phyloP scores from a whole-genome alignment of 257 asterid genomes.

The Solanum habrochaites region DNA sequence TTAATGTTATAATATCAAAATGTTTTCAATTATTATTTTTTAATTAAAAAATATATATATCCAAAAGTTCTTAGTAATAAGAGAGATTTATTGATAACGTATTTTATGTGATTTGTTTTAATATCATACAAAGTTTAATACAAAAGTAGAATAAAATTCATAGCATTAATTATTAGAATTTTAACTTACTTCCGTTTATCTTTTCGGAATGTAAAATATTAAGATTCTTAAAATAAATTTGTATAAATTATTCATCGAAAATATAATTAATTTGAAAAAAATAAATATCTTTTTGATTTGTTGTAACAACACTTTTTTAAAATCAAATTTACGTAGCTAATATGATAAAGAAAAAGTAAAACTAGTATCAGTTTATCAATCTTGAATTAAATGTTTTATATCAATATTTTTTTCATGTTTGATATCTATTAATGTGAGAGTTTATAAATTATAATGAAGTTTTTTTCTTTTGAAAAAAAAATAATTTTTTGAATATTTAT shows the following conservation, averaged over 20 bases:
- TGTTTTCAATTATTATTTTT: neutral
- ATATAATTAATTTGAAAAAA: neutral
- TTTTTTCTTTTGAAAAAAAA: no score
- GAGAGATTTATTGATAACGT: neutral
- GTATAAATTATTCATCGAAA: neutral
- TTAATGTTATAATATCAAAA: neutral
- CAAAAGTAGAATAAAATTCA: neutral
- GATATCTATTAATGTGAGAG: neutral
- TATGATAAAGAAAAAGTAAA: neutral
- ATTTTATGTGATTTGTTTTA: no score
- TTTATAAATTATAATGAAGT: neutral
- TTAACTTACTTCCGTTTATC: neutral
- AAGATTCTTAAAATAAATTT: neutral
- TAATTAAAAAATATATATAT: no score
- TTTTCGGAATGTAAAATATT: no score
- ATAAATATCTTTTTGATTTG: neutral
- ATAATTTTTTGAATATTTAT: no score
- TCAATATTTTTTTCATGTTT: neutral
- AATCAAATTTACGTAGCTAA: neutral
- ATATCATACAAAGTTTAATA: neutral
- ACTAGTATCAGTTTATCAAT: neutral
- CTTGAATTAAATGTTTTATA: no score
- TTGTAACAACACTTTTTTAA: neutral
- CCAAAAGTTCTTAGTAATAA: neutral
- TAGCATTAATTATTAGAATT: neutral